These are phyloP conservation scores for Sporobolus alterniflorus DNA, from an alignment of 202 grass and related monocot genomes.

Conservation along the genomic window DNA sequence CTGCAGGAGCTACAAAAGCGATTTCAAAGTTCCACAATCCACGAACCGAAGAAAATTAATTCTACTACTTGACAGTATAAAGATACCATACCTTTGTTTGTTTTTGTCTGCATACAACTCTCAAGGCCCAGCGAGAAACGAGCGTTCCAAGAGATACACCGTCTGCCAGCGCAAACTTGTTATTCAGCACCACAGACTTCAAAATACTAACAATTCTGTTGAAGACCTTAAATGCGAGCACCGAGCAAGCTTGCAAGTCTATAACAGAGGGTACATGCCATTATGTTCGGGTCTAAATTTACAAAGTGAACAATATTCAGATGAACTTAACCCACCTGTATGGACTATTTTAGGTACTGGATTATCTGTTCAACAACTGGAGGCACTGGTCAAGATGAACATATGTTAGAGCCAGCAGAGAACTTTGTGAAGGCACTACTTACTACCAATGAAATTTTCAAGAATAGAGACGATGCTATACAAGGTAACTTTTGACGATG, in stretches of 20 bases:
- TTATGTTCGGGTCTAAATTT: not conserved
- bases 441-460: conserved; percentile 58
- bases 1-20: conserved; percentile 11
- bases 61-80: not conserved
- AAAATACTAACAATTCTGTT: conserved; percentile 77
- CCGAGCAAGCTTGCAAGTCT: conserved; percentile 54
- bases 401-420: conserved; percentile 68
- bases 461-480: conserved; percentile 74
- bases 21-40: not conserved
- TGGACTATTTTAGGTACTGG: conserved; percentile 47
- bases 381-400: conserved; percentile 74
- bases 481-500: conserved; percentile 72
- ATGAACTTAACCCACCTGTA: not conserved
- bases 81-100: conserved; percentile 15
- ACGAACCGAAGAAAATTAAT: not conserved
- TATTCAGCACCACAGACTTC: conserved; percentile 68
- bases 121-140: conserved; percentile 43
- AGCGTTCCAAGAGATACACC: conserved; percentile 35
- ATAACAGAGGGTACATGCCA: conserved; percentile 48
- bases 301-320: not conserved
- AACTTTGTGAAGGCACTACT: conserved; percentile 68
- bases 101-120: conserved; percentile 72
- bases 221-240: conserved; percentile 68
- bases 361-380: conserved; percentile 62
- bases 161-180: conserved; percentile 60